Conservation (phyloP, 2,329 filamentous ascomycete species). For the Diaporthe longicolla region DNA sequence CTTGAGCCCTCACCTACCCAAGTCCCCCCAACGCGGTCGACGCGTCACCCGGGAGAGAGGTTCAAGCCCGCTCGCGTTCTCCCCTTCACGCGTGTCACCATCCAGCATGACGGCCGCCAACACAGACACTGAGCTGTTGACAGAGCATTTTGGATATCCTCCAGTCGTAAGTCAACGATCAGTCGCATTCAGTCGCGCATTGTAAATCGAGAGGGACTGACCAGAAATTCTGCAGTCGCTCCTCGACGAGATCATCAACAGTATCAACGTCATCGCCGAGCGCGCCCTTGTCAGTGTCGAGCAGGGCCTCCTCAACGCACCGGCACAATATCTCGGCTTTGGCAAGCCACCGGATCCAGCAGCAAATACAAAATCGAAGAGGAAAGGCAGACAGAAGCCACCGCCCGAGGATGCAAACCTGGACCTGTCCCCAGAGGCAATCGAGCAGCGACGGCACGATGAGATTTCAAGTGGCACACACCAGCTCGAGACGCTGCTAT, state of each 20-base stretch:
- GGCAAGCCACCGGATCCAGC: slow-evolving; percentile 49
- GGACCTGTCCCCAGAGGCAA: slow-evolving; percentile 40
- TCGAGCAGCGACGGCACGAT: slow-evolving; percentile 66
- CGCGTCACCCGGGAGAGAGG: slow-evolving; percentile 26
- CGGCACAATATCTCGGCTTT: slow-evolving; percentile 87
- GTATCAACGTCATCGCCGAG: slow-evolving; percentile 93
- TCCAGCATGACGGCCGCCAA: slow-evolving; percentile 48
- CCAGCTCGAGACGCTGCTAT: slow-evolving; percentile 85
- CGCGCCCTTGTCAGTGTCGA: slow-evolving; percentile 91
- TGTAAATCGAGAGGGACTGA: slow-evolving; percentile 40
- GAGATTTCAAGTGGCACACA: slow-evolving; percentile 93
- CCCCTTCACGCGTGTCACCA: slow-evolving; percentile 9
- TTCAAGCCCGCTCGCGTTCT: slow-evolving; percentile 10
- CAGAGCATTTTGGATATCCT: slow-evolving; percentile 96
- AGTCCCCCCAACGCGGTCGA: slow-evolving; percentile 33
- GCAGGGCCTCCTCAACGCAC: slow-evolving; percentile 80
- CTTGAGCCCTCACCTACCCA: not conserved
- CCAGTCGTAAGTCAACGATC: slow-evolving; percentile 77
- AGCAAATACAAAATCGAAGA: slow-evolving; percentile 49
- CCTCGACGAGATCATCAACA: slow-evolving; percentile 98
- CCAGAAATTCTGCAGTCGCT: slow-evolving; percentile 74
- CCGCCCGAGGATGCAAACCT: slow-evolving; percentile 31
- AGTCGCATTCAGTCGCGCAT: not conserved
- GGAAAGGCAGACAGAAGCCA: slow-evolving; percentile 39
- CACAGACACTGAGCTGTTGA: slow-evolving; percentile 79